Evolutionary conservation across 257 asterid species (phyloP), one percentile per base, ranked within the genome.

Genomic region (Gentiana macrophylla): DNA sequence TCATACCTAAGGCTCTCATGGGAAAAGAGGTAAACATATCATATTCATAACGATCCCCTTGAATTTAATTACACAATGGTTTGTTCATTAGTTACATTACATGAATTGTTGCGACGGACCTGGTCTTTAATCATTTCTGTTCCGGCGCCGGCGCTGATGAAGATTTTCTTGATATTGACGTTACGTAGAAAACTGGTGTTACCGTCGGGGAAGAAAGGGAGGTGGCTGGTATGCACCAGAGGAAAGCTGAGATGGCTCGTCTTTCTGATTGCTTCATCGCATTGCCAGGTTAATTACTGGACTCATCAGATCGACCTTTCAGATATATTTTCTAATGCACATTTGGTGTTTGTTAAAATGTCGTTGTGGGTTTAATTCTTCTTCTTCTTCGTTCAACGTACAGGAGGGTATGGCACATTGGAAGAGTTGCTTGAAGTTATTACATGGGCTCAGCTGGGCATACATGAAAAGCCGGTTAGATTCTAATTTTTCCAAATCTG

Each of bases 361-460:
- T 41, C 46, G 9, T 41, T 41, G 5, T 41, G 46, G 46, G 5
- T 41, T 15, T 15, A 15, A 15, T 15, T 15, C 24, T 15, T 15
- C 24, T 15, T 15, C 24, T 15, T 15, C 24, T 15, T 15, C 24
- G 24, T 15, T 11, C 3, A n/a, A 2, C 3, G 34, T 35, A 32
- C 55, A 70, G 95, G 93, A 60, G 95, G 95, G 0, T 86, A 86
- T 74, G 95, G 95, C 9, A 86, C 95, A 8, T 57, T 86, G 35
- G 93, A 86, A 65, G 93, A 86, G 70, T 57, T 83, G 48, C 13
- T 80, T 62, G 95, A 83, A 68, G 84, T 83, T 0, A 83, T 83
- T 36, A 73, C 89, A 2, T 86, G 95, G 95, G 83, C 86, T 61
- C 95, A 83, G 32, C 76, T 86, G 2, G 95, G 95, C 38, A 86